Conservation (phyloP, 2,329 filamentous ascomycete species). For the Westerdykella sp. region DNA sequence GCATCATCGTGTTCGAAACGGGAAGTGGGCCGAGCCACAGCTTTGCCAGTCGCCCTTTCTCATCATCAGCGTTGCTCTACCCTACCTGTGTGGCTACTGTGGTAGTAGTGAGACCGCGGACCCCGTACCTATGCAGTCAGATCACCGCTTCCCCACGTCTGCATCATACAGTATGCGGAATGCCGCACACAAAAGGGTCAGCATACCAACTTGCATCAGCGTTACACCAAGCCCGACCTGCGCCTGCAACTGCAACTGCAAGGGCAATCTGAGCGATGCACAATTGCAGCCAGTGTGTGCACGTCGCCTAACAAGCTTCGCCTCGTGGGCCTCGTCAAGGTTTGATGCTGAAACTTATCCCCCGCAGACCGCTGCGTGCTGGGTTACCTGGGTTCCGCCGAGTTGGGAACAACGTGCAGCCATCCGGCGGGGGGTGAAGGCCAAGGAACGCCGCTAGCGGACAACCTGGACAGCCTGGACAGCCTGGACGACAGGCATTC, state of each 20-base stretch:
- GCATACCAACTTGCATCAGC: background rate
- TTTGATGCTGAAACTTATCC: constrained; percentile 33
- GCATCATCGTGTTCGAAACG: constrained; percentile 5
- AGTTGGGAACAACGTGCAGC: constrained; percentile 25
- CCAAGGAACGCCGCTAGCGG: constrained; percentile 1
- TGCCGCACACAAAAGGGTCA: background rate
- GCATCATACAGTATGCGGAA: too few relatives aligned
- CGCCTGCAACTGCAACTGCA: too few relatives aligned
- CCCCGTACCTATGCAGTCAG: too few relatives aligned
- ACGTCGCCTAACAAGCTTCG: constrained; percentile 1
- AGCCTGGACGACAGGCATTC: too few relatives aligned
- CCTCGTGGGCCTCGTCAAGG: constrained; percentile 18
- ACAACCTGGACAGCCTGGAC: background rate
- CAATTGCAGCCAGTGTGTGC: too few relatives aligned
- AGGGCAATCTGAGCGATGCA: too few relatives aligned
- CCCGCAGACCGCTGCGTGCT: constrained; percentile 34
- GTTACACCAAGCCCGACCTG: too few relatives aligned
- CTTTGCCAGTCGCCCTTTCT: background rate
- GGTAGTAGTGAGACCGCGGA: background rate
- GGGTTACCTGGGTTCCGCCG: constrained; percentile 31
- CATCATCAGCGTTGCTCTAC: background rate
- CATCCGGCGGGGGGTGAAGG: constrained; percentile 9
- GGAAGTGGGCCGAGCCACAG: constrained; percentile 13
- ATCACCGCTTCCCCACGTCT: too few relatives aligned
- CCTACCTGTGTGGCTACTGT: background rate